phyloP scores from a whole-genome alignment of 805 yeast species.

The Cyberlindnera mycetangii region DNA sequence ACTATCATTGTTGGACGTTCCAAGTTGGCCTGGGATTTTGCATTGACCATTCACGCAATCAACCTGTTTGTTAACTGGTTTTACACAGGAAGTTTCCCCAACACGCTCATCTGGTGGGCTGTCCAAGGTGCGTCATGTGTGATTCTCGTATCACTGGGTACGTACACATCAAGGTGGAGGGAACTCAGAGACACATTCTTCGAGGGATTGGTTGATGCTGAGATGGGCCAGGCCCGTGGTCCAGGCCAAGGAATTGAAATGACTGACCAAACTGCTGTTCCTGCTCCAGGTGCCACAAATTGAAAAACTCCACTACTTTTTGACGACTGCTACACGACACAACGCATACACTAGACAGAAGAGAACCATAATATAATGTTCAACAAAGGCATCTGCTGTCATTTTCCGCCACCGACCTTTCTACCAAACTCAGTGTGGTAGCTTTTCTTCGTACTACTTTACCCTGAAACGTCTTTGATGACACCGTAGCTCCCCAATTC shows the following conservation, averaged over 20 bases:
- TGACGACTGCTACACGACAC: neutral
- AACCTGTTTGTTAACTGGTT: conserved; percentile 69
- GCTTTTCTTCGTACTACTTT: conserved; percentile 13
- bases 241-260: conserved; percentile 23
- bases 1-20: conserved; percentile 89
- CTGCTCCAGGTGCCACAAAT: neutral
- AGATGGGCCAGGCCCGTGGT: conserved; percentile 34
- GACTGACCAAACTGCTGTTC: conserved; percentile 16
- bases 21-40: conserved; percentile 95
- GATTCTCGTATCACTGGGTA: conserved; percentile 74
- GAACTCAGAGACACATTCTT: conserved; percentile 88
- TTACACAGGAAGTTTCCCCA: conserved; percentile 66
- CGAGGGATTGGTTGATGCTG: conserved; percentile 71
- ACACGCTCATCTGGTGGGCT: conserved; percentile 77
- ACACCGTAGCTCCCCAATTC: conserved; percentile 13
- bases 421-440: conserved; percentile 19
- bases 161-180: conserved; percentile 89
- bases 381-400: conserved; percentile 12
- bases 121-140: conserved; percentile 67
- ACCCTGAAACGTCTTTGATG: conserved; percentile 8
- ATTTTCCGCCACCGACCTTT: conserved; percentile 11
- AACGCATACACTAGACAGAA: neutral
- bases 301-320: neutral
- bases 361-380: neutral
- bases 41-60: conserved; percentile 84